Base-by-base conservation (phyloP, 225 moss, liverwort and hornwort genomes). In the Takakia lepidozioides region DNA sequence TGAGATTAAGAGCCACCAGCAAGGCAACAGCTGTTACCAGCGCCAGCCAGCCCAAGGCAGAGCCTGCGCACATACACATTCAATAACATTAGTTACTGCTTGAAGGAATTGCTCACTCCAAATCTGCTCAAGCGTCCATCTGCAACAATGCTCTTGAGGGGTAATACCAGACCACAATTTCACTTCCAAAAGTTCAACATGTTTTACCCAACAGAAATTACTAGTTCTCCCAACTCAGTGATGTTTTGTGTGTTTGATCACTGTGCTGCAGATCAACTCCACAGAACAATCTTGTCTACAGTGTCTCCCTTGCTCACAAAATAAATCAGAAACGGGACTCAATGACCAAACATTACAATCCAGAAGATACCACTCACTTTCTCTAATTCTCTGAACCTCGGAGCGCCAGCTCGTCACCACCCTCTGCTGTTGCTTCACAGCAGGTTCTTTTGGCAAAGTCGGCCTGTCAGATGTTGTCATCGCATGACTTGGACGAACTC, bases 351-450 rank as follows among this genome's bases (percentile, higher is more conserved):
- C n/a, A n/a, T n/a, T n/a, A n/a, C n/a, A n/a, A n/a, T n/a, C n/a
- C n/a, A n/a, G n/a, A n/a, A n/a, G n/a, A n/a, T n/a, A n/a, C n/a
- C 19, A 61, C 76, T 53, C 63, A 77, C 72, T 73, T 61, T 74
- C 52, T 52, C 56, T 60, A 67, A 80, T 63, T 60, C 32, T 70
- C 34, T 34, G 57, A 39, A 80, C 43, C 28, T 39, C 29, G 27
- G 41, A 60, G 47, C 53, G 32, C 66, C 57, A 64, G 46, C 48
- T 71, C 43, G 54, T 52, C 9, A 28, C 56, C 64, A 49, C 57
- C 16, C 6, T 54, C 46, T 69, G 58, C 78, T 63, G 65, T 37
- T 65, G 64, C 45, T 68, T 60, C 14, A 55, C 30, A 46, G 57
- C 56, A 17, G 78, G 69, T 52, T 69, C 59, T 21, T 66, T 53